phyloP scores from a whole-genome alignment of 371 early-diverging fungal genomes.

The Quaeritorhiza haematococci region DNA sequence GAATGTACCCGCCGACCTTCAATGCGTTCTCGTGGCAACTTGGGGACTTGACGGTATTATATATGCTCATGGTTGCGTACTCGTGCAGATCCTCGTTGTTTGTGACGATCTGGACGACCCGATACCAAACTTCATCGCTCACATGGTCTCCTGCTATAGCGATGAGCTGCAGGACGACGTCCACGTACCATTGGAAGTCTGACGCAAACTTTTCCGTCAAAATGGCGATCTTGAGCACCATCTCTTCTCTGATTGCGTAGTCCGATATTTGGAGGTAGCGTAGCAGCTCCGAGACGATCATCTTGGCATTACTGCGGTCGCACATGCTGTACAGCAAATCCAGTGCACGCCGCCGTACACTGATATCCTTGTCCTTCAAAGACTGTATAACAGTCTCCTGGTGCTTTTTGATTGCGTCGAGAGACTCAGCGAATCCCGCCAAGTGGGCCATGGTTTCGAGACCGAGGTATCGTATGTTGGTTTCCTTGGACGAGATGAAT shows the following conservation, averaged over 20 bases:
- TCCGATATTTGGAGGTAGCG: slow-evolving; percentile 84
- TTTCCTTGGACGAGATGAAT: slow-evolving; percentile 89
- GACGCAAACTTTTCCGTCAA: slow-evolving; percentile 95
- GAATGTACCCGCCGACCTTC: slow-evolving; percentile 90
- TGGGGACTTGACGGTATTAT: slow-evolving; percentile 73
- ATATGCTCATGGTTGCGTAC: slow-evolving; percentile 82
- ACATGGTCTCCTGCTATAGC: slow-evolving; percentile 93
- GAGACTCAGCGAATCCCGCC: slow-evolving; percentile 79
- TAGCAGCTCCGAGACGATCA: slow-evolving; percentile 85
- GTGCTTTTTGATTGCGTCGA: slow-evolving; percentile 77
- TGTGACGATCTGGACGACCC: slow-evolving; percentile 92
- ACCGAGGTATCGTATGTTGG: slow-evolving; percentile 90
- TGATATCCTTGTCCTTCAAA: slow-evolving; percentile 91
- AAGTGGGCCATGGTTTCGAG: slow-evolving; percentile 96
- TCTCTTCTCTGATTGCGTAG: slow-evolving; percentile 86
- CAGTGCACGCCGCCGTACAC: slow-evolving; percentile 90
- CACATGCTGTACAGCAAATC: slow-evolving; percentile 96
- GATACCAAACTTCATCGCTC: slow-evolving; percentile 94
- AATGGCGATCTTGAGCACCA: slow-evolving; percentile 97
- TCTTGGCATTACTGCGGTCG: slow-evolving; percentile 77
- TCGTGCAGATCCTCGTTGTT: slow-evolving; percentile 91
- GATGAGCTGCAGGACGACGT: slow-evolving; percentile 90
- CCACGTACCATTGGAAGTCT: slow-evolving; percentile 94
- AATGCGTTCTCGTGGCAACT: slow-evolving; percentile 89
- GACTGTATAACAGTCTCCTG: slow-evolving; percentile 86